phyloP scores from a whole-genome alignment of 352 stramenopile species.

The Phytophthora quininea region DNA sequence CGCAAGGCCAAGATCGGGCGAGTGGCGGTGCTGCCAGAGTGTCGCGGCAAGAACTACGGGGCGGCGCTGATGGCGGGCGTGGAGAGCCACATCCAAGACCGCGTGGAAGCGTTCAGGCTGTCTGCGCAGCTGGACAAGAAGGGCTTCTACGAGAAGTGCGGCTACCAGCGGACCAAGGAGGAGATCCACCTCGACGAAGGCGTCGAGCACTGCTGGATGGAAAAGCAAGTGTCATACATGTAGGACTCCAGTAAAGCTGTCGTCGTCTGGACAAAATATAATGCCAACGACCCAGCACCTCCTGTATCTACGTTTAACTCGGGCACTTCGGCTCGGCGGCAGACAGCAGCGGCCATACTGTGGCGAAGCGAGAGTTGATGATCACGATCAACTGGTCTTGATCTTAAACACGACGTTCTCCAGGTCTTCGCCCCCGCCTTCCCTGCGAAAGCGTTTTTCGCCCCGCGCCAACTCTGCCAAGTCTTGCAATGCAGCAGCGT shows the following conservation, averaged over 20 bases:
- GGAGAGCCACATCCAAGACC: slow-evolving; percentile 34
- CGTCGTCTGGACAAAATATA: background rate
- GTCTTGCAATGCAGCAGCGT: no score
- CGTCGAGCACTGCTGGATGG: slow-evolving; percentile 43
- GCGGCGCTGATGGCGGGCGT: slow-evolving; percentile 45
- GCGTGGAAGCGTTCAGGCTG: slow-evolving; percentile 46
- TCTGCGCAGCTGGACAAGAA: slow-evolving; percentile 48
- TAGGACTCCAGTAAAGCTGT: slow-evolving; percentile 11
- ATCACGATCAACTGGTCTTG: no score
- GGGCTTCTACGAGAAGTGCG: slow-evolving; percentile 40
- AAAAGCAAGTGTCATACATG: slow-evolving; percentile 18
- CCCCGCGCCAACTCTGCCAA: no score
- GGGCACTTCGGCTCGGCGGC: no score
- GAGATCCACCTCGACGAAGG: slow-evolving; percentile 41
- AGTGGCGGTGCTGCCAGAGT: slow-evolving; percentile 61
- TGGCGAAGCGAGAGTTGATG: no score
- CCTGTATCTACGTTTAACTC: no score
- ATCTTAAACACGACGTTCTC: no score
- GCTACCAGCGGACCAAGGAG: slow-evolving; percentile 30
- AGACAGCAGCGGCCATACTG: no score
- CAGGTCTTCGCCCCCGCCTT: no score
- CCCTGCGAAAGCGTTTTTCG: no score
- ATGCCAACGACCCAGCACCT: no score
- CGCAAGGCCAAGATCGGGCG: slow-evolving; percentile 60
- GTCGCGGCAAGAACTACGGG: slow-evolving; percentile 61